Conservation (phyloP, 306 rosid species). For the Datisca glomerata region DNA sequence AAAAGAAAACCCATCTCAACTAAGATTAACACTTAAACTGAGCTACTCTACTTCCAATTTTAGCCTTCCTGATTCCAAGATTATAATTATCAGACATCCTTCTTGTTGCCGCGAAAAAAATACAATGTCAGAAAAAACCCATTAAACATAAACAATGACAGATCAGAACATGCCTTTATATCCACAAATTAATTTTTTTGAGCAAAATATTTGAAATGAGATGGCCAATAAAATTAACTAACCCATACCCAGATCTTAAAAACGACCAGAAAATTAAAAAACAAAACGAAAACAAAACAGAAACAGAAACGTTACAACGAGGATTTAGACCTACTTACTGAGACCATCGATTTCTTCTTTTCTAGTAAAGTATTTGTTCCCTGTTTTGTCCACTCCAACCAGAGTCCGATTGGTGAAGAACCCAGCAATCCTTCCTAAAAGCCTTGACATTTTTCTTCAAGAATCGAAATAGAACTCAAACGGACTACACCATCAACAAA, state of each 20-base stretch:
- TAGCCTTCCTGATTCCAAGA: no score
- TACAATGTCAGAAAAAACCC: no score
- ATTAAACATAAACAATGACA: no score
- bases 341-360: conserved; percentile 59
- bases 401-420: conserved; percentile 32
- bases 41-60: no score
- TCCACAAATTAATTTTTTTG: neutral
- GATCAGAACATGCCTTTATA: neutral
- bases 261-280: no score
- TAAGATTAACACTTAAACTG: no score
- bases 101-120: neutral
- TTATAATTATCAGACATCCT: no score
- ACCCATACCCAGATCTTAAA: no score
- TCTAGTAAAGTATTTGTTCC: conserved; percentile 62
- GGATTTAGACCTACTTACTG: conserved; percentile 45
- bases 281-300: neutral
- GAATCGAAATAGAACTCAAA: no score
- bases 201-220: neutral
- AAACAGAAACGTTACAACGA: neutral
- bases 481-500: no score
- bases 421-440: conserved; percentile 43
- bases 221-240: no score
- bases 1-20: no score
- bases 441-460: conserved; percentile 70
- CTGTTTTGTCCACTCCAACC: conserved; percentile 63